Percentiles rank a stretch among this genome's conserved stretches.
Evolutionary conservation across 192 early-diverging fungal genomes (phyloP).

Genomic region (Umbelopsis sp.): DNA sequence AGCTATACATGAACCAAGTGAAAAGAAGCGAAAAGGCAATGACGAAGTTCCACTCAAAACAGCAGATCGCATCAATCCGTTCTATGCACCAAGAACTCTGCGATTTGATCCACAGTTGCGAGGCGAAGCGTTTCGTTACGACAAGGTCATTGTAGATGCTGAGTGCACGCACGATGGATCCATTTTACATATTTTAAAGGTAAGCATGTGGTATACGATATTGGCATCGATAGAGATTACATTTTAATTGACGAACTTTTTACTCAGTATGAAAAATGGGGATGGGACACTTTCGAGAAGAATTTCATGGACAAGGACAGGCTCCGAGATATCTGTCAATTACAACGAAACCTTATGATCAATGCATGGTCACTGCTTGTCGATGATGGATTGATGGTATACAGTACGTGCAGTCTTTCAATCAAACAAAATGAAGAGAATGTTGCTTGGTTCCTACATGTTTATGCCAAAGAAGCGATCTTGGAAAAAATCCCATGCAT

Average conservation of each 20-base stretch:
- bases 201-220: constrained; percentile 7
- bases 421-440: constrained; percentile 86
- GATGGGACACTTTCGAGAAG: constrained; percentile 81
- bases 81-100: constrained; percentile 77
- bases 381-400: constrained; percentile 81
- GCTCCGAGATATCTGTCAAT: constrained; percentile 55
- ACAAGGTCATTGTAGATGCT: constrained; percentile 66
- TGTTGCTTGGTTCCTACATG: constrained; percentile 76
- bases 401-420: constrained; percentile 84
- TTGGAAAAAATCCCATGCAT: constrained; percentile 59
- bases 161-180: constrained; percentile 94
- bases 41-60: constrained; percentile 4
- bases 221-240: background rate
- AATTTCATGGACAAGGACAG: constrained; percentile 71
- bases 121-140: constrained; percentile 69
- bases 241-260: background rate
- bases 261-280: constrained; percentile 70
- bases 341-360: constrained; percentile 69
- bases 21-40: constrained; percentile 24
- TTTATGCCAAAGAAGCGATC: constrained; percentile 38
- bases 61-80: constrained; percentile 51
- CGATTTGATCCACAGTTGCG: constrained; percentile 65
- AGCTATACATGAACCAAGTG: background rate
- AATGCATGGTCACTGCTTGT: constrained; percentile 80
- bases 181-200: constrained; percentile 71